Evolutionary conservation across 2,329 filamentous ascomycete species (phyloP).

Genomic region (Helminthosporium solani): DNA sequence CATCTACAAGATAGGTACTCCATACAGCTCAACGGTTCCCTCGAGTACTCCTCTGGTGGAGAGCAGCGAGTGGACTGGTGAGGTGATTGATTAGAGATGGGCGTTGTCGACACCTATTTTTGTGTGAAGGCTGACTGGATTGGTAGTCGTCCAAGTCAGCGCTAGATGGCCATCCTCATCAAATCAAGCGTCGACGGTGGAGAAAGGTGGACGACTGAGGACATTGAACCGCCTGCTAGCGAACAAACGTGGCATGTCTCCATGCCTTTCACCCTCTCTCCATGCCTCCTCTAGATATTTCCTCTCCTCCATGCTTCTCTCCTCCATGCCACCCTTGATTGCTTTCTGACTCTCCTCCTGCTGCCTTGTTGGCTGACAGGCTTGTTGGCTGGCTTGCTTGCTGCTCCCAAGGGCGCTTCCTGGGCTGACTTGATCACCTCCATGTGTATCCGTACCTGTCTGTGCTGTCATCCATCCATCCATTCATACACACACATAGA

Average conservation of each 20-base stretch:
- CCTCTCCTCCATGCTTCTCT: too few species aligned
- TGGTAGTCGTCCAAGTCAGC: conserved; percentile 7
- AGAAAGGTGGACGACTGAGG: neutral
- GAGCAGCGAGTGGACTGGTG: neutral
- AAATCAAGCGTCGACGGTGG: neutral
- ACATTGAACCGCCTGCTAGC: neutral
- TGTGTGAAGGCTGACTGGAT: conserved; percentile 2
- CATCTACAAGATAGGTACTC: too few species aligned
- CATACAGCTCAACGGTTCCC: too few species aligned
- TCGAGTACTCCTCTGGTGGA: too few species aligned
- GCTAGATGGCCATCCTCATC: conserved; percentile 4
- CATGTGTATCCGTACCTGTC: neutral
- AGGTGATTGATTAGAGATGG: neutral
- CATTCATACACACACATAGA: too few species aligned
- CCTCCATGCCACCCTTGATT: neutral
- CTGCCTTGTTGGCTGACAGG: too few species aligned
- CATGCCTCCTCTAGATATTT: too few species aligned
- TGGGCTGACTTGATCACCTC: conserved; percentile 9
- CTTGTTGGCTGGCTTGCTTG: too few species aligned
- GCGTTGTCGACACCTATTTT: conserved; percentile 5
- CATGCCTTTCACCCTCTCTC: too few species aligned
- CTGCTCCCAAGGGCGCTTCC: too few species aligned
- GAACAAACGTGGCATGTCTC: too few species aligned
- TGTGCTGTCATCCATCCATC: conserved; percentile 4
- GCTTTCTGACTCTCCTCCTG: too few species aligned